Evolutionary conservation across 345 rosid species (phyloP).

Genomic region (Eucalyptus pumila): DNA sequence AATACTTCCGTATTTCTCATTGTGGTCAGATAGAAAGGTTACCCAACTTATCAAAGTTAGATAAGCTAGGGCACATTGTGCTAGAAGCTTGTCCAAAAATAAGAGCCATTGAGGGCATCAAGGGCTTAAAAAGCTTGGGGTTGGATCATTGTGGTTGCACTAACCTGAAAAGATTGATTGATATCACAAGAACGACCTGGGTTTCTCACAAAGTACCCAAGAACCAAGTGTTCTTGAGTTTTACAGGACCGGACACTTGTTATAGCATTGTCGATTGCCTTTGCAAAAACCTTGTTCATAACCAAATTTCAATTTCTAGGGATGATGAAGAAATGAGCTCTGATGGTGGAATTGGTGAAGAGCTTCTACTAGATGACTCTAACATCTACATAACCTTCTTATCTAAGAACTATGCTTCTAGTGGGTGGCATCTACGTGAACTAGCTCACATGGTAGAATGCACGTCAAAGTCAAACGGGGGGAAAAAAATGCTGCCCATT

Average conservation of each 20-base stretch:
- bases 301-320: not conserved
- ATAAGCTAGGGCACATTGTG: not conserved
- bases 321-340: not conserved
- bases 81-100: not conserved
- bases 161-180: not conserved
- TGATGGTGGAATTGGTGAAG: not conserved
- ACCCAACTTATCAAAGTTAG: not conserved
- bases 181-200: not conserved
- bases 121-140: not conserved
- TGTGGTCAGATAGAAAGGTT: not conserved
- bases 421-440: not conserved
- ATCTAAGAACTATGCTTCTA: not conserved
- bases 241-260: rapidly evolving
- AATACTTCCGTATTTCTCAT: not conserved
- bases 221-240: not conserved
- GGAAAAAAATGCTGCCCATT: not conserved
- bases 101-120: not conserved
- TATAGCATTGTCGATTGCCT: not conserved
- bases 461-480: not conserved
- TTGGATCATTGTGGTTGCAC: not conserved
- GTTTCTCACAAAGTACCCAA: not conserved
- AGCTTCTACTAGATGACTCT: not conserved
- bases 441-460: not conserved
- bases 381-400: not conserved
- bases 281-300: not conserved